Evolutionary conservation across 495 filamentous ascomycete genomes (phyloP), one percentile per base, ranked within the genome.

Genomic region (Podospora australis): DNA sequence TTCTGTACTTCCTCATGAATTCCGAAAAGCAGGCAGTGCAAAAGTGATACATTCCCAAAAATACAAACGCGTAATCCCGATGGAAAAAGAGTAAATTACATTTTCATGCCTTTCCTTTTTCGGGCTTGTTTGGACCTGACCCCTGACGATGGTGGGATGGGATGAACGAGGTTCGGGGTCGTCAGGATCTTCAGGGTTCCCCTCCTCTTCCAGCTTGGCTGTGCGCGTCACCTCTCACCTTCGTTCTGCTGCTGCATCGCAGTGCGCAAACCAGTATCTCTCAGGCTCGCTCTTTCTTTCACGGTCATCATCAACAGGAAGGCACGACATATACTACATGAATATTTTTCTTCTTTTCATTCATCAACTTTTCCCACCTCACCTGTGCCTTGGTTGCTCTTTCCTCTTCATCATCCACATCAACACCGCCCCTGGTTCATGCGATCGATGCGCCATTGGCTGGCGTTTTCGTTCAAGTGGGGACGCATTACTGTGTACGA

Each of bases 181-280:
- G n/a, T n/a, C n/a, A n/a, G n/a, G 40, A 23, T 26, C 23, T 43
- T 43, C 40, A 43, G 40, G 40, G 40, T 43, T 43, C 40, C 40
- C 40, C 40, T 43, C 40, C 22, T 43, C 38, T 36, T 36, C n/a
- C n/a, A n/a, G n/a, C n/a, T n/a, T n/a, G n/a, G n/a, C 32, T 16
- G n/a, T 17, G 19, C 32, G 32, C 32, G 32, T 36, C 32, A 36
- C 32, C 32, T 36, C 32, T 36, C 32, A 36, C 32, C 32, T n/a
- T 17, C 14, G 32, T 3, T 7, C 32, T 36, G n/a, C 32, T 16
- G 14, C 32, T 4, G 32, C 32, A 17, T 17, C 32, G 19, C n/a
- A n/a, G n/a, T n/a, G n/a, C n/a, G n/a, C n/a, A n/a, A n/a, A n/a
- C n/a, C n/a, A n/a, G n/a, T n/a, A n/a, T n/a, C n/a, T n/a, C n/a